phyloP scores from a whole-genome alignment of 176 grass and related monocot species.

The Rhipidocladum racemiflorum region DNA sequence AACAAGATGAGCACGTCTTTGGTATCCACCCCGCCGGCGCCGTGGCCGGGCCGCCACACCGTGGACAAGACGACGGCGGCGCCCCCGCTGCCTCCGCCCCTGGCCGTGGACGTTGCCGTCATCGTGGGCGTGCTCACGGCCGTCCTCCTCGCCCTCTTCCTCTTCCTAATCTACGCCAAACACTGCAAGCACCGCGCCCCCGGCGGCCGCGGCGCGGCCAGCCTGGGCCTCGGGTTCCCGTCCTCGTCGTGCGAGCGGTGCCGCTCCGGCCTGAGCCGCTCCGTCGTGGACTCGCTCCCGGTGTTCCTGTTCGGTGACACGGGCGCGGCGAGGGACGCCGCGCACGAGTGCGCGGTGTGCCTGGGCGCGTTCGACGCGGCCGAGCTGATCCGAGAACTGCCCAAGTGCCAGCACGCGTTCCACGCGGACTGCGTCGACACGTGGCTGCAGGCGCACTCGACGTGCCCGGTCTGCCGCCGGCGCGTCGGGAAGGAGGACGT shows the following conservation, averaged over 20 bases:
- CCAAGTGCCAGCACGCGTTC: slow-evolving; percentile 44
- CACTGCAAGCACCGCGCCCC: slow-evolving; percentile 35
- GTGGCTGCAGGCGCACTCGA: slow-evolving; percentile 38
- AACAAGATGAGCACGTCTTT: slow-evolving; percentile 15
- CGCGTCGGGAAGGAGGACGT: slow-evolving; percentile 24
- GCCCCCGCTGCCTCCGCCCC: background rate
- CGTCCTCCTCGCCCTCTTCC: slow-evolving; percentile 33
- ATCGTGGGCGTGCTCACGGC: slow-evolving; percentile 27
- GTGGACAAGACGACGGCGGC: background rate
- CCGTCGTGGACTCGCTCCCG: slow-evolving; percentile 26
- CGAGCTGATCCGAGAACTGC: slow-evolving; percentile 50
- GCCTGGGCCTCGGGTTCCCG: slow-evolving; percentile 17
- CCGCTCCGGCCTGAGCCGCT: slow-evolving; percentile 25
- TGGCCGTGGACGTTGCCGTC: slow-evolving; percentile 10
- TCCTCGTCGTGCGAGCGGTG: slow-evolving; percentile 21
- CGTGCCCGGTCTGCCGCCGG: slow-evolving; percentile 47
- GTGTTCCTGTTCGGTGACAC: slow-evolving; percentile 22
- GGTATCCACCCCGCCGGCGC: background rate
- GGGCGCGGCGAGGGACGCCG: background rate
- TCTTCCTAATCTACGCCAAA: slow-evolving; percentile 50
- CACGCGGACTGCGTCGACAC: slow-evolving; percentile 50
- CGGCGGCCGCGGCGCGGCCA: background rate
- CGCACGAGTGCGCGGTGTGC: slow-evolving; percentile 51
- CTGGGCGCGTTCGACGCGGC: slow-evolving; percentile 31
- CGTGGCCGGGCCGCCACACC: background rate